Percentiles rank a stretch among this genome's conserved stretches.
These are phyloP conservation scores for Leucaena leucocephala DNA, from an alignment of 306 rosid species.

Conservation along the genomic window DNA sequence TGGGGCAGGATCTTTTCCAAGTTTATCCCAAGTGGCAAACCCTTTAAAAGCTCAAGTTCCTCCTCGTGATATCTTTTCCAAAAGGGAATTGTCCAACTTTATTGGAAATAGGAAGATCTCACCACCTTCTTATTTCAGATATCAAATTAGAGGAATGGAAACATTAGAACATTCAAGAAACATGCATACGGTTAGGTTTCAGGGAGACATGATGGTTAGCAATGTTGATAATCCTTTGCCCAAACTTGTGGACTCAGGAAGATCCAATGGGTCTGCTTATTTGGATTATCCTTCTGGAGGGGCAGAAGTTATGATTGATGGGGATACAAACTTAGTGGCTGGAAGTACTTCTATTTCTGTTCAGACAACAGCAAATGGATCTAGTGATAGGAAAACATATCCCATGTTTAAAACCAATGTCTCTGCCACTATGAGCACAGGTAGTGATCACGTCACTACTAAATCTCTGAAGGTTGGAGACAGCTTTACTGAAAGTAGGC, in stretches of 20 bases:
- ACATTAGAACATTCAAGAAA: constrained; percentile 44
- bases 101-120: constrained; percentile 57
- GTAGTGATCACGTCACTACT: constrained; percentile 38
- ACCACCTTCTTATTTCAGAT: constrained; percentile 53
- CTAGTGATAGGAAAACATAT: constrained; percentile 46
- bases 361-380: constrained; percentile 48
- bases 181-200: constrained; percentile 36
- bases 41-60: constrained; percentile 87
- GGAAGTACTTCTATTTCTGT: constrained; percentile 47
- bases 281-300: constrained; percentile 40
- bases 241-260: constrained; percentile 46
- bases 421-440: constrained; percentile 38
- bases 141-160: constrained; percentile 49
- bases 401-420: constrained; percentile 31
- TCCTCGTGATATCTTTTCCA: constrained; percentile 74
- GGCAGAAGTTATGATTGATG: constrained; percentile 43
- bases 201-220: constrained; percentile 36
- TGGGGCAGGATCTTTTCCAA: constrained; percentile 45
- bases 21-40: constrained; percentile 48
- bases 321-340: constrained; percentile 43
- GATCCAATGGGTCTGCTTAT: constrained; percentile 46
- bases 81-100: constrained; percentile 72
- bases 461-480: constrained; percentile 44
- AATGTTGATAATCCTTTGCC: constrained; percentile 35
- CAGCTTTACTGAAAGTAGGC: constrained; percentile 44